Conservation (phyloP, 2,329 filamentous ascomycete species). For the Fusarium tjaetaba region DNA sequence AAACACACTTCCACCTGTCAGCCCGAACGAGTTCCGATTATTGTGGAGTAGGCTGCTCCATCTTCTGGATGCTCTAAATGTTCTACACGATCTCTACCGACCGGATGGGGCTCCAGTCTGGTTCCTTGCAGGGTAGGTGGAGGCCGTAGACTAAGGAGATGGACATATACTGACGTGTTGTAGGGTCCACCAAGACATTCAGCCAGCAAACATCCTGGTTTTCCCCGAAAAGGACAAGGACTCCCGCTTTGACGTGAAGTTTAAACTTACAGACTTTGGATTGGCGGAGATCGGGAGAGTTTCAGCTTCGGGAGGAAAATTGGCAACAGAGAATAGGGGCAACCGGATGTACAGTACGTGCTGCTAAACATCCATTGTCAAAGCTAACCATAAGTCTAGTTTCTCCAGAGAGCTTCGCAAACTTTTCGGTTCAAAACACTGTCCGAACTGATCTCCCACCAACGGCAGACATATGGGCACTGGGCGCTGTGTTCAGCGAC, state of each 20-base stretch:
- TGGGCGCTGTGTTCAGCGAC: slow-evolving; percentile 28
- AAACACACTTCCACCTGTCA: not conserved
- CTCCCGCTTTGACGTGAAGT: not conserved
- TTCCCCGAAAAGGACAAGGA: not conserved
- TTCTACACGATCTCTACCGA: not conserved
- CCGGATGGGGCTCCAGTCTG: not conserved
- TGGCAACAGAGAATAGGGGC: not conserved
- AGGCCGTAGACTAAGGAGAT: rapidly evolving
- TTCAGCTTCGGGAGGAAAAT: not conserved
- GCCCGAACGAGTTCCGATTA: not conserved
- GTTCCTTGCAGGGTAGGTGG: not conserved
- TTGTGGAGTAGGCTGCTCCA: not conserved
- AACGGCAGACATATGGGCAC: slow-evolving; percentile 2
- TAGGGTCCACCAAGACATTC: slow-evolving; percentile 17
- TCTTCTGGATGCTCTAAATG: not conserved
- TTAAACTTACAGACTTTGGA: slow-evolving; percentile 20
- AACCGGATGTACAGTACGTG: slow-evolving; percentile 25
- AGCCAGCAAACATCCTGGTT: slow-evolving; percentile 19
- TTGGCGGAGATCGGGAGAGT: not conserved
- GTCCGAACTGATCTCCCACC: not conserved
- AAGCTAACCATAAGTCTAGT: not conserved
- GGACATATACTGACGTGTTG: not conserved
- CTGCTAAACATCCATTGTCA: rapidly evolving
- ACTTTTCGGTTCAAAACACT: not conserved
- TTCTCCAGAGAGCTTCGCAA: not conserved